phyloP scores from a whole-genome alignment of 2,329 filamentous ascomycete genomes.

The Colletotrichum caudatum region DNA sequence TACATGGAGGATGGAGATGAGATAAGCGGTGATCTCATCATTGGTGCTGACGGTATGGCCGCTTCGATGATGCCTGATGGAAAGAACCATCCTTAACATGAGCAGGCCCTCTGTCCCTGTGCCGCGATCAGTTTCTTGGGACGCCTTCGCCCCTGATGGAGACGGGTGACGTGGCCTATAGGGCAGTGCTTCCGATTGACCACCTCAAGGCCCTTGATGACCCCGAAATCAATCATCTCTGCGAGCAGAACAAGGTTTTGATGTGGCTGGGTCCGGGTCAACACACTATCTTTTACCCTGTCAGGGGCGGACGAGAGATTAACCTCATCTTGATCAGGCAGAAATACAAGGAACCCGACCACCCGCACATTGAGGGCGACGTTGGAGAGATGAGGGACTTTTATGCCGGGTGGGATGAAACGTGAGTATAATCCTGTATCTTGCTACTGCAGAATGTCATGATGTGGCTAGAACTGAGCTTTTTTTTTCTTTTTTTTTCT shows the following conservation, averaged over 20 bases:
- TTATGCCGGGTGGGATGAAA: slow-evolving; percentile 30
- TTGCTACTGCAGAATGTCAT: background rate
- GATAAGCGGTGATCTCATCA: slow-evolving; percentile 21
- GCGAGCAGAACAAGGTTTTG: slow-evolving; percentile 11
- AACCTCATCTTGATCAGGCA: slow-evolving; percentile 25
- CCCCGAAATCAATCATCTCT: slow-evolving; percentile 9
- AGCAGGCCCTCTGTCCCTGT: slow-evolving; percentile 27
- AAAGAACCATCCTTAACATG: background rate
- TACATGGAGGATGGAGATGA: slow-evolving; percentile 36
- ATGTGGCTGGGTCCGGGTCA: slow-evolving; percentile 24
- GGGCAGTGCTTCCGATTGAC: slow-evolving; percentile 1
- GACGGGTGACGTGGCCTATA: slow-evolving; percentile 18
- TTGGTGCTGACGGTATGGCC: slow-evolving; percentile 34
- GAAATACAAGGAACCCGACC: background rate
- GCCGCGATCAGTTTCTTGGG: slow-evolving; percentile 21
- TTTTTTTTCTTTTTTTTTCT: too few relatives aligned
- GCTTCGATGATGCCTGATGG: rapidly evolving
- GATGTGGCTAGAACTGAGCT: background rate
- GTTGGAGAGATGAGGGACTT: slow-evolving; percentile 30
- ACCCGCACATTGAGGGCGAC: background rate
- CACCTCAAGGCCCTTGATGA: slow-evolving; percentile 28
- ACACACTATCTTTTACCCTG: slow-evolving; percentile 20
- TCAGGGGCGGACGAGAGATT: slow-evolving; percentile 24
- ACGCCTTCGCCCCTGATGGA: slow-evolving; percentile 18
- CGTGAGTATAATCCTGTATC: slow-evolving; percentile 1